Evolutionary conservation across 495 filamentous ascomycete genomes (phyloP).

Genomic region (Trichoderma gamsii): DNA sequence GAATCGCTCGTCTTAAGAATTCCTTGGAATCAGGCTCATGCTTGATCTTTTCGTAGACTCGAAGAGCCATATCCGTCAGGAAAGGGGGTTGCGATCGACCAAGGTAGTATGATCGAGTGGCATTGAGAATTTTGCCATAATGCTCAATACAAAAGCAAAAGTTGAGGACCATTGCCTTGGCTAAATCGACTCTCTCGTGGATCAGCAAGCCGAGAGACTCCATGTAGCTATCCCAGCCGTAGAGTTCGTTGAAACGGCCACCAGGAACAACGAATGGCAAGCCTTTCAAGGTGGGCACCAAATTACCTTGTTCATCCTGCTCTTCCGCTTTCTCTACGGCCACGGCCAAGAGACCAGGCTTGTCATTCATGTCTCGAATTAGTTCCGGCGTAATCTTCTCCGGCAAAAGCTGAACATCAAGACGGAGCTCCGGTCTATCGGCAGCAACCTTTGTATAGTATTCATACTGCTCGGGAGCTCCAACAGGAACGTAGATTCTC

Average conservation of each 20-base stretch:
- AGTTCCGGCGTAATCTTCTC: conserved; percentile 71
- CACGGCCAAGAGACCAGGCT: conserved; percentile 82
- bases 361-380: conserved; percentile 63
- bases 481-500: conserved; percentile 85
- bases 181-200: conserved; percentile 73
- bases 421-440: conserved; percentile 67
- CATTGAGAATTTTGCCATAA: conserved; percentile 96
- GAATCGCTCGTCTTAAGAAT: conserved; percentile 68
- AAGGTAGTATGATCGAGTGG: conserved; percentile 92
- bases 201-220: conserved; percentile 79
- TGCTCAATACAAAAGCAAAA: conserved; percentile 98
- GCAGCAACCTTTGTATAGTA: conserved; percentile 77
- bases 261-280: conserved; percentile 94
- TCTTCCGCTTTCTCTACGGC: conserved; percentile 66
- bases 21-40: conserved; percentile 68
- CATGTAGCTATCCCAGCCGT: conserved; percentile 98
- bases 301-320: conserved; percentile 55
- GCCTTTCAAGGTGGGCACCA: conserved; percentile 58
- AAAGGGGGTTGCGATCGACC: conserved; percentile 92
- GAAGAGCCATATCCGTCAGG: conserved; percentile 92
- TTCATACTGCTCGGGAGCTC: conserved; percentile 76
- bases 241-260: conserved; percentile 94
- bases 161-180: conserved; percentile 88
- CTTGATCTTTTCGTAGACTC: conserved; percentile 81
- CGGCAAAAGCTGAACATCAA: conserved; percentile 76